A percentile compares a stretch with the other conserved stretches of the same genome.
phyloP scores from a whole-genome alignment of 306 rosid genomes.

The Acmispon strigosus region DNA sequence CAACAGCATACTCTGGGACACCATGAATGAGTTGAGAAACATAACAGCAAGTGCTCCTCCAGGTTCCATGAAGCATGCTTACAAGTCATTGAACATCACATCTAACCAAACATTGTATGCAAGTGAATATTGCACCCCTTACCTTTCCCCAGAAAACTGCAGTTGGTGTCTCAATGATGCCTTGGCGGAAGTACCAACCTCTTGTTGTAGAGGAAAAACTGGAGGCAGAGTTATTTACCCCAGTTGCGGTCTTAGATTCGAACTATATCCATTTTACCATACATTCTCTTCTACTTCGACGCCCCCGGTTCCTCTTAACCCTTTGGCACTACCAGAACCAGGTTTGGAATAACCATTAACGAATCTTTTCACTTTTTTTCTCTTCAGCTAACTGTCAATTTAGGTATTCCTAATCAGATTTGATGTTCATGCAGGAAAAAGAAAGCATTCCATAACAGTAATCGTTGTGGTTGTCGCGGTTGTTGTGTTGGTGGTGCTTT shows the following conservation, averaged over 20 bases:
- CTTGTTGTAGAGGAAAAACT: slow-evolving; percentile 8
- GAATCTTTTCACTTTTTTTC: not conserved
- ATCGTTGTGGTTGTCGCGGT: not conserved
- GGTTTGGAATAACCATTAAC: not conserved
- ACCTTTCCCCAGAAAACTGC: not conserved
- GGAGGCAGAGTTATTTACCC: slow-evolving; percentile 19
- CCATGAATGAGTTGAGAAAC: not conserved
- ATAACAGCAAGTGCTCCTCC: not conserved
- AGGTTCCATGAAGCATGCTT: not conserved
- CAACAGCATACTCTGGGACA: not conserved
- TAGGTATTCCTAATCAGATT: not conserved
- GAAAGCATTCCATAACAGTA: not conserved
- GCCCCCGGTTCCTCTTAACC: not conserved
- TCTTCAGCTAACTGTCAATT: not conserved
- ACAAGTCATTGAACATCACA: slow-evolving; percentile 3
- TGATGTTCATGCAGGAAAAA: slow-evolving; percentile 14
- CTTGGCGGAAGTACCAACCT: slow-evolving; percentile 2
- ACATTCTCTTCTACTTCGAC: too few species aligned
- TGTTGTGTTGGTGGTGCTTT: not conserved
- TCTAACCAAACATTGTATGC: not conserved
- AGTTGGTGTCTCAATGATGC: slow-evolving; percentile 16
- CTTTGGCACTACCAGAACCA: not conserved
- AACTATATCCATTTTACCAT: not conserved
- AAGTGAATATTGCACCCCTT: not conserved
- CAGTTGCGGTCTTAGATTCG: slow-evolving; percentile 7